phyloP scores from a whole-genome alignment of 2,329 filamentous ascomycete species.

The Pestalotiopsis sp. region DNA sequence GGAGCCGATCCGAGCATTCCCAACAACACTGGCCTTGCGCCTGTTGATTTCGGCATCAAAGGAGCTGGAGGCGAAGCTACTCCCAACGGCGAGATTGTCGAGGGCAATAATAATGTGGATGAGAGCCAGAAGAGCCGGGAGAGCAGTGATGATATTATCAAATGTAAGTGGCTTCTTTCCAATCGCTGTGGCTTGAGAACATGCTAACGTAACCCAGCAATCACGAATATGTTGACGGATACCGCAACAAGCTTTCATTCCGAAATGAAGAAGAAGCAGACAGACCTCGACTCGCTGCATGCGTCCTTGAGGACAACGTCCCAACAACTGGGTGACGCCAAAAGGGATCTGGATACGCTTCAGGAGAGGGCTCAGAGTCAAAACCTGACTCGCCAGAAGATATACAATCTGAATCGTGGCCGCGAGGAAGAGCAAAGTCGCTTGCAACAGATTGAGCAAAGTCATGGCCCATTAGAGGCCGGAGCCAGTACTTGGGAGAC shows the following conservation, averaged over 20 bases:
- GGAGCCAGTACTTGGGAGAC: conserved; percentile 53
- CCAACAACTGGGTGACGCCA: conserved; percentile 73
- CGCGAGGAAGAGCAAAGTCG: conserved; percentile 67
- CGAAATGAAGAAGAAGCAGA: conserved; percentile 81
- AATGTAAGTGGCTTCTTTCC: conserved; percentile 57
- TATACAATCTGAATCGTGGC: conserved; percentile 75
- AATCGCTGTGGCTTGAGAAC: not conserved
- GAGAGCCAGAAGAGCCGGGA: conserved; percentile 62
- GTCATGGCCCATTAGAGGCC: conserved; percentile 44
- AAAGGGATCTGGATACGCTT: conserved; percentile 70
- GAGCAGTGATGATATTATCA: conserved; percentile 77
- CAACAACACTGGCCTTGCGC: conserved; percentile 84
- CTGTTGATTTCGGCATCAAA: conserved; percentile 92
- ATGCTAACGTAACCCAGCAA: conserved; percentile 54
- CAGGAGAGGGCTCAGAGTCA: conserved; percentile 64
- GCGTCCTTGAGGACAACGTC: conserved; percentile 78
- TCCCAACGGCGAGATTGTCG: conserved; percentile 37
- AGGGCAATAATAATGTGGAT: conserved; percentile 15
- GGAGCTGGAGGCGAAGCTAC: conserved; percentile 55
- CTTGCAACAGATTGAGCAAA: conserved; percentile 47
- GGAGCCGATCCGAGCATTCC: conserved; percentile 90
- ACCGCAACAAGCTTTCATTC: conserved; percentile 77
- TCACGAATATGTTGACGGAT: conserved; percentile 78
- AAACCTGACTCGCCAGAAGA: conserved; percentile 68
- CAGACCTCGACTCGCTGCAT: conserved; percentile 80